Evolutionary conservation across 257 asterid species (phyloP), one percentile per base, ranked within the genome.

Genomic region (Avicennia marina): DNA sequence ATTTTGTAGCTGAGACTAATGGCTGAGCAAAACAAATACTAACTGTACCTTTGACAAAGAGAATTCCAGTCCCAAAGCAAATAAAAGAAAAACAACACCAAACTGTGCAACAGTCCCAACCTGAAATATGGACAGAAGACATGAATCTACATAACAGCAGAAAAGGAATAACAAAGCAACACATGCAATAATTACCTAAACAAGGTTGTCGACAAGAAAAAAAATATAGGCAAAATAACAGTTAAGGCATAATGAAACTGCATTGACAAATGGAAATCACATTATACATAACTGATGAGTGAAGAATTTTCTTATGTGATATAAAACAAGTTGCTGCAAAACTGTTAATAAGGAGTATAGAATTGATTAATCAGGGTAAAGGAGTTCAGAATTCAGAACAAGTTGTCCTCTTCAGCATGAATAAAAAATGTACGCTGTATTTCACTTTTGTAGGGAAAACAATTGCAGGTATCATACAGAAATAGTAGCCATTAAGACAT

Each of bases 81-180:
- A 90, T 27, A 90, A 77, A 75, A 90, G 98, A 79, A 90, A 90
- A 65, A 90, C 90, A 71, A 90, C 96, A 53, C 98, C 98, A 72
- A 90, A 90, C 74, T 90, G 98, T 20, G 98, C 98, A 71, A 90
- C 82, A 29, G 98, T 90, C 81, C 87, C 98, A 64, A 87, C 96
- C 98, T 90, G 89, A 51, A 71, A 62, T 11, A 50, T 20, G 53
- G 42, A 53, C 24, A 24, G 64, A 36, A 61, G 0, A 46, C 31
- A 36, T 46, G 54, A 46, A 8, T 29, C 34, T 29, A 29, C 34
- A 29, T 29, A 29, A 29, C 34, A 29, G 8, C 4, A 50, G n/a
- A n/a, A n/a, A n/a, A n/a, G n/a, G n/a, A n/a, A 59, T 60, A 36
- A 54, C 40, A 24, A 26, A 43, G 17, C 16, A 24, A 46, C 13